Evolutionary conservation across 192 early-diverging fungal genomes (phyloP), one percentile per base, ranked within the genome.

Genomic region (Dissophora globulifera): DNA sequence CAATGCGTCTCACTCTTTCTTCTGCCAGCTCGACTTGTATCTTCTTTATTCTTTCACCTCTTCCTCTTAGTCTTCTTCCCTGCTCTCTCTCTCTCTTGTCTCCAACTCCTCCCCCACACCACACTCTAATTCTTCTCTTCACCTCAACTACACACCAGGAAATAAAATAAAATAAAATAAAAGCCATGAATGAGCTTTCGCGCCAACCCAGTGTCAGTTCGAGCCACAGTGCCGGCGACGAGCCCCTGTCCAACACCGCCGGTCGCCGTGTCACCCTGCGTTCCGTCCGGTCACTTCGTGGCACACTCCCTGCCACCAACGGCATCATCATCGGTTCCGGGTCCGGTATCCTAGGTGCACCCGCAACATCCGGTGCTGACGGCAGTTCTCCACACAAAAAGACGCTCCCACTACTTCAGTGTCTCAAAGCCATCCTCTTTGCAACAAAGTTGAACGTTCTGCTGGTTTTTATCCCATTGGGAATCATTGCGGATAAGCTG

Each of bases 401-500:
- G 0, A n/a, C 58, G 16, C 41, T 70, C 3, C 62, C 50, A 48
- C 74, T 83, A 68, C 62, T 56, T 26, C 85, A 67, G 57, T 89
- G 78, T 53, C 65, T 65, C 58, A 86, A 75, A 53, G 48, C 46
- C 16, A 83, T 86, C 1, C 11, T 88, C 6, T 55, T 84, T 20
- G 82, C 76, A 40, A 90, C 90, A 41, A 86, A 79, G 62, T 64
- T 94, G 78, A 93, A 96, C 79, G 26, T 90, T 11, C 76, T 93
- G 1, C 78, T 95, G 15, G 25, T 93, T 0, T 90, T 96, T 38
- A 84, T 94, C 8, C 95, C 95, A 1, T 81, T 98, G 9, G 96
- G 91, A 9, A 84, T 96, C 26, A 59, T 90, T 0, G 83, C 91
- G 31, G 81, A 78, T 31, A 63, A 79, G 22, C 72, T 90, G 33